Percentiles rank a stretch among this genome's conserved stretches.
phyloP scores from a whole-genome alignment of 805 yeast genomes.

The Wickerhamomyces pijperi region DNA sequence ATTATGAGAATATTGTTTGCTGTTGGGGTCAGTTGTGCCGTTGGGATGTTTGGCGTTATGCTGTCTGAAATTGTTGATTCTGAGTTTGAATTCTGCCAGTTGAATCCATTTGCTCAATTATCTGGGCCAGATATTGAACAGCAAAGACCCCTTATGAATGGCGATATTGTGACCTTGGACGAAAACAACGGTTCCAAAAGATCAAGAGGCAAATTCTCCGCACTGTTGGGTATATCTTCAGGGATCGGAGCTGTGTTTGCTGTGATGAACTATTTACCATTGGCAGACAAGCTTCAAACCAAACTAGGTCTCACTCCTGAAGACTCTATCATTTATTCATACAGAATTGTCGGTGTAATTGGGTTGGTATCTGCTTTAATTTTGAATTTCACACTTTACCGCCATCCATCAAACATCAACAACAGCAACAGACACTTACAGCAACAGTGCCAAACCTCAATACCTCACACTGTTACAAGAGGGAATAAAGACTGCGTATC shows the following conservation, averaged over 20 bases:
- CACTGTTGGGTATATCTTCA: conserved; percentile 48
- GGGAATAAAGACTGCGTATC: conserved; percentile 37
- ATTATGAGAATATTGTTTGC: conserved; percentile 47
- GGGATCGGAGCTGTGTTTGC: conserved; percentile 63
- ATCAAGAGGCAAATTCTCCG: conserved; percentile 44
- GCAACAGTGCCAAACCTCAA: conserved; percentile 3
- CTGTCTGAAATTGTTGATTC: conserved; percentile 43
- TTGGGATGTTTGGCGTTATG: conserved; percentile 51
- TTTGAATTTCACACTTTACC: conserved; percentile 34
- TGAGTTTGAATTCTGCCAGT: conserved; percentile 23
- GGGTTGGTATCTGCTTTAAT: conserved; percentile 28
- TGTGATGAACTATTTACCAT: conserved; percentile 40
- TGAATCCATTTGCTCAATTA: conserved; percentile 4
- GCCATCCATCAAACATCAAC: conserved; percentile 7
- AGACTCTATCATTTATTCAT: conserved; percentile 35
- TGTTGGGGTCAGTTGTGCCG: conserved; percentile 42
- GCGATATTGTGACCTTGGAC: too few relatives aligned
- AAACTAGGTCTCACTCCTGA: conserved; percentile 25
- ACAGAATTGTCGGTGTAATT: conserved; percentile 33
- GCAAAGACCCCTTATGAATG: not conserved
- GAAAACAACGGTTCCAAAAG: too few relatives aligned
- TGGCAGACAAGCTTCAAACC: conserved; percentile 39
- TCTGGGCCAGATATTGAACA: not conserved
- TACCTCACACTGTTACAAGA: conserved; percentile 31
- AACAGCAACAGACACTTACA: not conserved